A percentile compares a stretch with the other conserved stretches of the same genome.
Evolutionary conservation across 768 basidiomycete species (phyloP).

Genomic region (Kwoniella bestiolae): DNA sequence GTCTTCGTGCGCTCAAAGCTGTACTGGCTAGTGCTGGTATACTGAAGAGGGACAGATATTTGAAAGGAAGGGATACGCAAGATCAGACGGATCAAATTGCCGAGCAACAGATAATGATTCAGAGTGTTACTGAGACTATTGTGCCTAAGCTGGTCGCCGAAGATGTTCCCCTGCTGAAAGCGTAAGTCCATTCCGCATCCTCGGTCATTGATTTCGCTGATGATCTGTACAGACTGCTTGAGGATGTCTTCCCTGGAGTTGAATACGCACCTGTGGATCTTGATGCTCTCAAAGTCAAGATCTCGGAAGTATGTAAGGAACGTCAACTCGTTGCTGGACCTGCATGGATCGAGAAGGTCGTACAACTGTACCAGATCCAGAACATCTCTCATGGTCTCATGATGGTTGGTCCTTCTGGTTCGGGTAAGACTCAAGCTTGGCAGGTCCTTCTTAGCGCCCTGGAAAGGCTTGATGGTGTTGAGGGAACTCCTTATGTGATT

Average conservation of each 20-base stretch:
- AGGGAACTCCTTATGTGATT: slow-evolving; percentile 94
- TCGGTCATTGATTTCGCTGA: neutral
- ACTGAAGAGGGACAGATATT: slow-evolving; percentile 79
- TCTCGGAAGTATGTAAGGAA: slow-evolving; percentile 82
- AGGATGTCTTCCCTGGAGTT: slow-evolving; percentile 96
- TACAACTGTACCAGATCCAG: slow-evolving; percentile 98
- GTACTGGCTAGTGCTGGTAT: slow-evolving; percentile 97
- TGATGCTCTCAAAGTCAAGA: slow-evolving; percentile 80
- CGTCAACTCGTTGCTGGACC: slow-evolving; percentile 83
- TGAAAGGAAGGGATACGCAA: slow-evolving; percentile 53
- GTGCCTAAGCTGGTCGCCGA: slow-evolving; percentile 97
- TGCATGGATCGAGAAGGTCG: slow-evolving; percentile 89
- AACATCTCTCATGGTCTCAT: slow-evolving; percentile 99
- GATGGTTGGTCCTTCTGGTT: slow-evolving; percentile 99
- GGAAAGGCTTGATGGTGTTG: slow-evolving; percentile 85
- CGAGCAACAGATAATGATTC: slow-evolving; percentile 96
- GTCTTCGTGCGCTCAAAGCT: slow-evolving; percentile 93
- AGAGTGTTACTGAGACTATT: slow-evolving; percentile 97
- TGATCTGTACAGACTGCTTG: slow-evolving; percentile 69
- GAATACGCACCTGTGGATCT: slow-evolving; percentile 88
- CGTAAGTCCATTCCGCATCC: slow-evolving; percentile 61
- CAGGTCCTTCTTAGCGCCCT: slow-evolving; percentile 87
- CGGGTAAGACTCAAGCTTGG: slow-evolving; percentile 97
- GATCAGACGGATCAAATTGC: slow-evolving; percentile 61
- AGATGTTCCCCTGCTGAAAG: slow-evolving; percentile 91